Percentiles rank a stretch among this genome's conserved stretches.
Evolutionary conservation across 805 yeast species (phyloP).

Genomic region (Kregervanrija delftensis): DNA sequence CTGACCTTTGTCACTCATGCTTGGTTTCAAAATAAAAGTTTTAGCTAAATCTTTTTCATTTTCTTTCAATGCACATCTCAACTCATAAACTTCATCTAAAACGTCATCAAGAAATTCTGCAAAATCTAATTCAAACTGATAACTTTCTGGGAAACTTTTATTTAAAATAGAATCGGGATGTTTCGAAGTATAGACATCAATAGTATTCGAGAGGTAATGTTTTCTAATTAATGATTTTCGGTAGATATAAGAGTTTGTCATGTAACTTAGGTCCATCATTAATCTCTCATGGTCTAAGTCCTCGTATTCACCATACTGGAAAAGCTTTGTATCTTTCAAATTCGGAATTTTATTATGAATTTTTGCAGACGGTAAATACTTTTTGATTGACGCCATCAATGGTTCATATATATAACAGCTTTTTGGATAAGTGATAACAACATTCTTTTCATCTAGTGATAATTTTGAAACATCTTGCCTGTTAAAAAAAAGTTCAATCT

Average conservation of each 20-base stretch:
- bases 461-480: too few species aligned
- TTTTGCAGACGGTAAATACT: conserved; percentile 4
- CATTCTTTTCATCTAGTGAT: background rate
- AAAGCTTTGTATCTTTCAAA: conserved; percentile 29
- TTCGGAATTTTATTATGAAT: conserved; percentile 7
- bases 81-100: conserved; percentile 85
- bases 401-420: conserved; percentile 38
- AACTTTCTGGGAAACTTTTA: conserved; percentile 65
- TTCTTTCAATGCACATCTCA: conserved; percentile 66
- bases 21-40: conserved; percentile 89
- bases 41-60: conserved; percentile 32
- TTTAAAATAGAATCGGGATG: conserved; percentile 60
- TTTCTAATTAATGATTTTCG: conserved; percentile 89
- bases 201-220: conserved; percentile 79
- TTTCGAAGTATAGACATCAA: conserved; percentile 68
- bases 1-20: conserved; percentile 96
- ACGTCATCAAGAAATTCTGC: conserved; percentile 95
- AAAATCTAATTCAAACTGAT: conserved; percentile 80
- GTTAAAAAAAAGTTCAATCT: too few species aligned
- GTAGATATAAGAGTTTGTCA: conserved; percentile 75
- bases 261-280: conserved; percentile 39
- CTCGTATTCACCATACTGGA: conserved; percentile 89
- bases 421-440: conserved; percentile 33
- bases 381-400: conserved; percentile 30
- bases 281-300: conserved; percentile 70